A percentile compares a stretch with the other conserved stretches of the same genome.
These are phyloP conservation scores for Babesia divergens DNA, from an alignment of 169 alveolate species.

Conservation along the genomic window DNA sequence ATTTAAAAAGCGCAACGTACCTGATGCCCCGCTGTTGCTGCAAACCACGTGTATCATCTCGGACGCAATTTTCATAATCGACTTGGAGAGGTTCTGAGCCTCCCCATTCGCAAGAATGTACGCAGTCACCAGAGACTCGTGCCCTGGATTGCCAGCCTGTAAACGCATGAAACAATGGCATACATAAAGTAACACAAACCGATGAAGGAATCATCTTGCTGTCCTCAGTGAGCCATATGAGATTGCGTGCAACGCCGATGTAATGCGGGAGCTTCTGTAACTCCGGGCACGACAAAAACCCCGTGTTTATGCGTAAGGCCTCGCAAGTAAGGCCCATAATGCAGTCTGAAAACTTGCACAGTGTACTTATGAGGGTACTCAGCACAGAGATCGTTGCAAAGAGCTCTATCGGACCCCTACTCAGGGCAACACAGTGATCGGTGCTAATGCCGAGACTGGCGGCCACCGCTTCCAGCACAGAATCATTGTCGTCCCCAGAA, in stretches of 20 bases:
- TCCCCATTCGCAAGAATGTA: constrained; percentile 39
- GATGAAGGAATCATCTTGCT: constrained; percentile 51
- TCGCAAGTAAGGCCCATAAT: constrained; percentile 53
- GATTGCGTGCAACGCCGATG: constrained; percentile 38
- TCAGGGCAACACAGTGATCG: constrained; percentile 17
- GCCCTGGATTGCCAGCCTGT: neutral
- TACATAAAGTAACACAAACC: neutral
- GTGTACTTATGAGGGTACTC: constrained; percentile 12
- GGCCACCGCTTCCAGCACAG: neutral
- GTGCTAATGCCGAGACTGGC: constrained; percentile 22
- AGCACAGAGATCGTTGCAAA: constrained; percentile 34
- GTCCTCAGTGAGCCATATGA: constrained; percentile 63
- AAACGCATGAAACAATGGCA: neutral
- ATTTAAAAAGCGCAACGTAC: neutral
- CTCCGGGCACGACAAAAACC: constrained; percentile 37
- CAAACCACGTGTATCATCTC: constrained; percentile 39
- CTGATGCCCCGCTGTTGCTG: neutral
- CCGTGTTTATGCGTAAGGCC: constrained; percentile 8
- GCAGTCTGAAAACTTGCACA: constrained; percentile 55
- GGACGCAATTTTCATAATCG: constrained; percentile 27
- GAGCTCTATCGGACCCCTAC: constrained; percentile 22
- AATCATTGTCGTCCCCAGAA: neutral
- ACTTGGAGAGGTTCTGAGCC: constrained; percentile 11
- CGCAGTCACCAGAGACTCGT: constrained; percentile 12
- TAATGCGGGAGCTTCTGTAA: constrained; percentile 51